phyloP scores from a whole-genome alignment of 345 rosid species.

The Pseudoturritis turrita region DNA sequence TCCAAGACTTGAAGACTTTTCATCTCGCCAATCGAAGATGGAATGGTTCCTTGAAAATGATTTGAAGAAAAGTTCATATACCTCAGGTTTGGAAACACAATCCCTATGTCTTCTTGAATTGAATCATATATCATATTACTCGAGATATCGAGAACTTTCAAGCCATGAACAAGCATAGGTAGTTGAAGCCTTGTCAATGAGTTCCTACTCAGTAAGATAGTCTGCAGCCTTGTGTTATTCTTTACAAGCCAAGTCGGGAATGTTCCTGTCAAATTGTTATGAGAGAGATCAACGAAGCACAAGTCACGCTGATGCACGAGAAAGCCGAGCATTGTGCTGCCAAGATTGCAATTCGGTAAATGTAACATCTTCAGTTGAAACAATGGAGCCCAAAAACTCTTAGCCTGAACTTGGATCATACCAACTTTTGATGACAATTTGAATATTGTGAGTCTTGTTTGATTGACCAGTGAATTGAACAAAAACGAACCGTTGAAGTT shows the following conservation, averaged over 20 bases:
- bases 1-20: slow-evolving; percentile 9
- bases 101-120: slow-evolving; percentile 19
- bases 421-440: slow-evolving; percentile 9
- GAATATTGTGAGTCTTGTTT: slow-evolving; percentile 21
- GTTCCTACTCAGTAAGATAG: not conserved
- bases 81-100: slow-evolving; percentile 9
- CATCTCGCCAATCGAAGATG: slow-evolving; percentile 23
- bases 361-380: slow-evolving; percentile 21
- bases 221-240: slow-evolving; percentile 19
- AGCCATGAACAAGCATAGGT: slow-evolving; percentile 4
- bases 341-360: slow-evolving; percentile 11
- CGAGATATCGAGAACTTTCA: slow-evolving; percentile 24
- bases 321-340: not conserved
- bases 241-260: slow-evolving; percentile 26
- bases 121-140: slow-evolving; percentile 1
- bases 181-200: slow-evolving; percentile 15
- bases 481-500: slow-evolving; percentile 18
- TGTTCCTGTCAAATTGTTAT: slow-evolving; percentile 14
- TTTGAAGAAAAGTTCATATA: slow-evolving; percentile 13
- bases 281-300: slow-evolving; percentile 19
- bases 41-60: slow-evolving; percentile 12
- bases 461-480: slow-evolving; percentile 22
- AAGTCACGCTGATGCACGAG: slow-evolving; percentile 19
- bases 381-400: slow-evolving; percentile 12
- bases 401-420: slow-evolving; percentile 3